Conservation (phyloP, 2,329 filamentous ascomycete species). For the Cladosporium sp. region DNA sequence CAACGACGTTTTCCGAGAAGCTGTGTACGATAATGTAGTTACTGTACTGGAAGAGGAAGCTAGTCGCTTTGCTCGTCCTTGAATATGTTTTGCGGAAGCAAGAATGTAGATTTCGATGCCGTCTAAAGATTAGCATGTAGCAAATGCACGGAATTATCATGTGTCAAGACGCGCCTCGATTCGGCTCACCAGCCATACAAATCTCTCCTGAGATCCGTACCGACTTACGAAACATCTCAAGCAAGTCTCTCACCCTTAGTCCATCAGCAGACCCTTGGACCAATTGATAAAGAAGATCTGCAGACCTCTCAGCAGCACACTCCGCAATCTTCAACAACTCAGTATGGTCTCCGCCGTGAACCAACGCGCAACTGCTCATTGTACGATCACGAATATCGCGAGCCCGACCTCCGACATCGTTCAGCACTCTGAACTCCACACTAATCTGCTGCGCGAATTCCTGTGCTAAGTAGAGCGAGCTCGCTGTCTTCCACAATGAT, state of each 20-base stretch:
- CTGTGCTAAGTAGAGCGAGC: not conserved
- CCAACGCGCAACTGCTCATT: conserved; percentile 1
- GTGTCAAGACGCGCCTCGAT: not conserved
- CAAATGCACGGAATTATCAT: no score
- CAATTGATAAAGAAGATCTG: not conserved
- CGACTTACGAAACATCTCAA: conserved; percentile 2
- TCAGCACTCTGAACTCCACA: conserved; percentile 14
- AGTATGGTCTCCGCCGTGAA: not conserved
- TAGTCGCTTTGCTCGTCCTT: conserved; percentile 21
- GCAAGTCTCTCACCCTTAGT: not conserved
- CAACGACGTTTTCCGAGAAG: conserved; percentile 32
- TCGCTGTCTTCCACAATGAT: not conserved
- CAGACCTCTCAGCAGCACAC: not conserved
- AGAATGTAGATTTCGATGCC: no score
- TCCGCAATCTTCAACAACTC: conserved; percentile 1
- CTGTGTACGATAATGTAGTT: conserved; percentile 36
- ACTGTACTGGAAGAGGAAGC: conserved; percentile 34
- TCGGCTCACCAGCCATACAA: conserved; percentile 11
- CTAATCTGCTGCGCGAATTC: conserved; percentile 10
- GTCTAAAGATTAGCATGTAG: no score
- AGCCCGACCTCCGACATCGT: not conserved
- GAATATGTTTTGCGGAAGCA: no score
- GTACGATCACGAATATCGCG: not conserved
- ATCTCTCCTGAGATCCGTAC: conserved; percentile 6
- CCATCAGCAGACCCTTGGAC: not conserved